Evolutionary conservation across 805 yeast genomes (phyloP), one percentile per base, ranked within the genome.

Genomic region (Metschnikowia picachoensis): DNA sequence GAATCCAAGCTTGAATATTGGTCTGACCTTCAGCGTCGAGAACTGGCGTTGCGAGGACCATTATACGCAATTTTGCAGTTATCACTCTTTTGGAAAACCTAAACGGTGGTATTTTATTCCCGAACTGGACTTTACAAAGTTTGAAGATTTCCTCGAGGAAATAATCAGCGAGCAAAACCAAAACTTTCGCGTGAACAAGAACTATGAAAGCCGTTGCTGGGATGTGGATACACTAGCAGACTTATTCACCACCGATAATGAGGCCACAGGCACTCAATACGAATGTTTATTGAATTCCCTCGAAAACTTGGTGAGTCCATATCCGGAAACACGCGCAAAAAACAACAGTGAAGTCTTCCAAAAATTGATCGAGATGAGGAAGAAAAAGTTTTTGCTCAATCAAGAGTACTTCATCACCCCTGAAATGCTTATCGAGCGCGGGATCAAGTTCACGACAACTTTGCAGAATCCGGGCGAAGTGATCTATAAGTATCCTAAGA

Each of bases 81-180:
- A 73, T 50, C 78, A 74, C 38, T 80, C 79, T 51, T 52, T 70
- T 40, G 91, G 90, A 2, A 76, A 77, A 7, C 56, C 69, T 12
- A 78, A 75, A 56, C 56, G 77, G 15, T 82, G 88, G 87, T 82
- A 79, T 50, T 73, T 82, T 45, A 71, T 85, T n/a, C 77, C 84
- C 0, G 83, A 82, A 13, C 66, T 68, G 55, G 79, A 78, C 42
- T 73, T 73, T 43, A 72, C 61, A 2, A 74, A 73, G 46, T 83
- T 77, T 57, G 87, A 84, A 56, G 41, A 48, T 2, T 58, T 78
- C 13, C 35, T 74, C 2, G 41, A 45, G 15, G 62, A 63, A 33
- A 42, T 59, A 1, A 56, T 58, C 25, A 29, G 41, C 17, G 25
- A 30, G 2, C 46, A 47, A 12, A 33, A 43, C 28, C 39, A 39